Evolutionary conservation across 2,329 filamentous ascomycete genomes (phyloP).

Genomic region (Botryotinia globosa): DNA sequence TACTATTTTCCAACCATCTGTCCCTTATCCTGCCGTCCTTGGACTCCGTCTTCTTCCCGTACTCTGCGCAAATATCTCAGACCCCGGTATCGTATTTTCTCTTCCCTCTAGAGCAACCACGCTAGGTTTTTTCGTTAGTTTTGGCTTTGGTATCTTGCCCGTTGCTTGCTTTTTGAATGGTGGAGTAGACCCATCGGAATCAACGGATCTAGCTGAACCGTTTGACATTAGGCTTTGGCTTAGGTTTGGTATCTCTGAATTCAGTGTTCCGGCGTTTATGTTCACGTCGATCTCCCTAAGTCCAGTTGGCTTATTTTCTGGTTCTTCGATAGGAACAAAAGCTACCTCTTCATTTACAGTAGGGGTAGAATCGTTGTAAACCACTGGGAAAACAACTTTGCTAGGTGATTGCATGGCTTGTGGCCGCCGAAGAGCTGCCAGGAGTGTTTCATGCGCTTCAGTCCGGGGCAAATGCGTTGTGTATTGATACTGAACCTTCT

Average conservation of each 20-base stretch:
- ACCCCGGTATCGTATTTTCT: conserved; percentile 40
- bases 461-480: conserved; percentile 77
- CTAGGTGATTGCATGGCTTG: conserved; percentile 32
- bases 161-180: conserved; percentile 36
- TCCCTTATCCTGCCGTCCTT: conserved; percentile 23
- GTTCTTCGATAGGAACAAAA: conserved; percentile 24
- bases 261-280: conserved; percentile 43
- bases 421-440: conserved; percentile 47
- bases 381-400: conserved; percentile 39
- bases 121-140: conserved; percentile 41
- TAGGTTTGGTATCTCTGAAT: conserved; percentile 22
- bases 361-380: conserved; percentile 35
- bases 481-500: conserved; percentile 78
- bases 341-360: conserved; percentile 21
- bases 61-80: conserved; percentile 27
- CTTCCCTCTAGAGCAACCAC: conserved; percentile 44
- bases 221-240: conserved; percentile 15
- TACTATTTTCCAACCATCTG: background rate
- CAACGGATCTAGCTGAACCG: conserved; percentile 7
- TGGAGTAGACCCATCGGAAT: conserved; percentile 23
- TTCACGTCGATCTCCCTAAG: conserved; percentile 51
- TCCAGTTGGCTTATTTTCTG: conserved; percentile 36
- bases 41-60: conserved; percentile 37
- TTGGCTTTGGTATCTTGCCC: conserved; percentile 44
- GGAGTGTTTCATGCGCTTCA: conserved; percentile 55